A percentile compares a stretch with the other conserved stretches of the same genome.
These are phyloP conservation scores for Coemansia sp. DNA, from an alignment of 192 early-diverging fungal genomes.

Conservation along the genomic window DNA sequence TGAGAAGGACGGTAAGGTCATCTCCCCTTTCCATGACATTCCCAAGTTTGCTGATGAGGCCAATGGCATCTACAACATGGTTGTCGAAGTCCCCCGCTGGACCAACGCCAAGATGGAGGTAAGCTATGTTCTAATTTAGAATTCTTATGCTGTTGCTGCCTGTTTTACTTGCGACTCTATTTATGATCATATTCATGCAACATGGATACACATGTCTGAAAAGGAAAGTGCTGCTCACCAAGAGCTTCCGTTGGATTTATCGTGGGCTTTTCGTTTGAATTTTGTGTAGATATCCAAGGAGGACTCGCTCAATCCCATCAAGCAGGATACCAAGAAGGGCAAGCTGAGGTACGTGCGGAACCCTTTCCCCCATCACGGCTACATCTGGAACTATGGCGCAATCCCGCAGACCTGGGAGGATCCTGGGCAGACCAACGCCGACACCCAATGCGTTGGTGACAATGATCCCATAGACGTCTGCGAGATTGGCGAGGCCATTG, in stretches of 20 bases:
- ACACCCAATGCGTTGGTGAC: constrained; percentile 96
- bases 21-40: constrained; percentile 98
- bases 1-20: constrained; percentile 79
- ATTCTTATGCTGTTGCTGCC: too few relatives aligned
- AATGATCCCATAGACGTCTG: constrained; percentile 97
- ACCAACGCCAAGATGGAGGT: constrained; percentile 96
- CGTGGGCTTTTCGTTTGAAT: constrained; percentile 13
- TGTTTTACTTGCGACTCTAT: too few relatives aligned
- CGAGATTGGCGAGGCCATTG: constrained; percentile 97
- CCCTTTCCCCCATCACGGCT: constrained; percentile 99
- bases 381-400: constrained; percentile 99
- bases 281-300: constrained; percentile 85
- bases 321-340: constrained; percentile 99
- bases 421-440: constrained; percentile 81
- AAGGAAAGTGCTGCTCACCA: background rate
- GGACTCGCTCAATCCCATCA: constrained; percentile 96
- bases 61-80: constrained; percentile 95
- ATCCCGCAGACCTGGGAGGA: constrained; percentile 99
- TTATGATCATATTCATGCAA: background rate
- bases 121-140: constrained; percentile 9
- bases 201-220: background rate
- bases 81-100: constrained; percentile 99
- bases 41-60: constrained; percentile 90
- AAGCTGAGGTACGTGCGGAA: constrained; percentile 98
- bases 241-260: background rate